phyloP scores from a whole-genome alignment of 495 filamentous ascomycete species.

The Neurospora tetraspora region DNA sequence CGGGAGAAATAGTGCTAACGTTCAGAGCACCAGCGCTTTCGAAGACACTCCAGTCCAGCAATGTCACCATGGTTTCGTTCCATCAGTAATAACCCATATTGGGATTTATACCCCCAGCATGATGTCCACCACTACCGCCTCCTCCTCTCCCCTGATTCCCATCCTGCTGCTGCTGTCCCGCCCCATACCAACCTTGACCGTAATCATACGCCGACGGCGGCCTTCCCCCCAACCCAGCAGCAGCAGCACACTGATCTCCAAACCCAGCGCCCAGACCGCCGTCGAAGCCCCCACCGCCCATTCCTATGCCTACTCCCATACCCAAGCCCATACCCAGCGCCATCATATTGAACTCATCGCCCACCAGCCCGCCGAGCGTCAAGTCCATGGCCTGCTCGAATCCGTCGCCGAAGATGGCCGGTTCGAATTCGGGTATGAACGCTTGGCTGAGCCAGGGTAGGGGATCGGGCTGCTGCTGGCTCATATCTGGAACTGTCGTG shows the following conservation, averaged over 20 bases:
- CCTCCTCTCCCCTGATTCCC: neutral
- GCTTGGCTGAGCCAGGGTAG: slow-evolving; percentile 23
- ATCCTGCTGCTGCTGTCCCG: neutral
- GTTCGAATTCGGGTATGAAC: slow-evolving; percentile 29
- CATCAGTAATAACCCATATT: neutral
- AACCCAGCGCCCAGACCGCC: neutral
- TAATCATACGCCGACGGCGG: neutral
- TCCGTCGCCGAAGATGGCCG: slow-evolving; percentile 28
- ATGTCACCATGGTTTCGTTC: neutral
- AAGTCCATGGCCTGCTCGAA: slow-evolving; percentile 43
- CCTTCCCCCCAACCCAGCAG: neutral
- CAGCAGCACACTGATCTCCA: neutral
- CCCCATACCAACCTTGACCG: neutral
- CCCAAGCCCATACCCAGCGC: slow-evolving; percentile 10
- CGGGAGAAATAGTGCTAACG: neutral
- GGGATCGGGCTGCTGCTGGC: slow-evolving; percentile 2
- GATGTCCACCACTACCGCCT: neutral
- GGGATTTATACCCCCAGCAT: neutral
- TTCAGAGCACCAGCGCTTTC: neutral
- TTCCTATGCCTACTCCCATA: slow-evolving; percentile 14
- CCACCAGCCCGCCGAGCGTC: slow-evolving; percentile 33
- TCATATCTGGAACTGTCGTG: neutral
- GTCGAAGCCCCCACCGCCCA: neutral
- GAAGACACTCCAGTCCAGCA: neutral
- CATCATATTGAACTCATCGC: slow-evolving; percentile 1